Base-by-base conservation (phyloP, 495 filamentous ascomycete species). In the Gamarada debralockiae region DNA sequence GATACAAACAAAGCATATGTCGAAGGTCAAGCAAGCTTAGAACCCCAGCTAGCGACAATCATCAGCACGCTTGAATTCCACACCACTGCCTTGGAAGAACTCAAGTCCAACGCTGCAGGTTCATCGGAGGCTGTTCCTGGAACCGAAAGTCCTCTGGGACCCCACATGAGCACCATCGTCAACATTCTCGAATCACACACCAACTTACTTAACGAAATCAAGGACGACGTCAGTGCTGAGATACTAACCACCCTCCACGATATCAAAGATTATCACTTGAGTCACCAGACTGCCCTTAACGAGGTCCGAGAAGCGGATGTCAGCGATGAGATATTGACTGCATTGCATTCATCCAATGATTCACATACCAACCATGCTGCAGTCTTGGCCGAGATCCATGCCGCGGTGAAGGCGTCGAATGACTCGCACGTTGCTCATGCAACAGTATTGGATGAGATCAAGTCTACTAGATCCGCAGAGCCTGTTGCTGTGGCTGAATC, bases 301-400 rank as follows among this genome's bases (percentile, higher is more conserved):
- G 60, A 63, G 25, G 56, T 63, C 8, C 50, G 44, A 46, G 56
- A 63, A 36, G 37, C 56, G 0, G 60, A 63, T 52, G 56, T 63
- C n/a, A 59, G 53, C 24, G 60, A 59, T 39, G 60, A 63, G 39
- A 56, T 63, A 15, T 47, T 63, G 40, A 63, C 60, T 21, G 44
- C 58, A 4, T 41, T 63, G 22, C 60, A 63, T 54, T 15, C 48
- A 15, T 49, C 45, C 2, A 50, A 48, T 37, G 60, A 56, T 12
- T 42, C 56, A 21, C 52, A 55, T 23, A 36, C 42, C 15, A 22
- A n/a, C 7, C 24, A 50, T 41, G 27, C 29, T 22, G 40, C 29
- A 8, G 22, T 22, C 12, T 43, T 57, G 29, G 40, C 31, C 18
- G 21, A 50, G 21, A 22, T 63, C 22, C 44, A 53, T 25, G 49